A percentile compares a stretch with the other conserved stretches of the same genome.
phyloP scores from a whole-genome alignment of 2,329 filamentous ascomycete species.

The Microsporum audouinii region DNA sequence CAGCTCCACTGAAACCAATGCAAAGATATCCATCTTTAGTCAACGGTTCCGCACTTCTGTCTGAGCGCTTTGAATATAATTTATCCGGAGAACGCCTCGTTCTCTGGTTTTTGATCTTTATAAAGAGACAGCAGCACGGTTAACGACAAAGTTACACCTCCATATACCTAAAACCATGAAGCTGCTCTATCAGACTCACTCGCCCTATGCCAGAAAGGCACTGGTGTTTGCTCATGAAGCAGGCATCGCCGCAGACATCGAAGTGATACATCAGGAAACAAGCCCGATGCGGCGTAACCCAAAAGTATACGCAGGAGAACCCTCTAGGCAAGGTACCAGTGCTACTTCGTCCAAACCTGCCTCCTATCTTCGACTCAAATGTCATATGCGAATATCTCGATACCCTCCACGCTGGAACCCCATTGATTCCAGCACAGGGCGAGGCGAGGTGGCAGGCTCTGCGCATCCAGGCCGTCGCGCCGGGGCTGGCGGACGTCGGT shows the following conservation, averaged over 20 bases:
- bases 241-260: background rate
- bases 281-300: background rate
- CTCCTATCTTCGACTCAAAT: background rate
- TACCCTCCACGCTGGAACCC: background rate
- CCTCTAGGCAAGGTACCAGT: background rate
- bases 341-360: background rate
- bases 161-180: background rate
- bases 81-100: no score
- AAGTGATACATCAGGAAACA: background rate
- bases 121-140: background rate
- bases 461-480: background rate
- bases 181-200: background rate
- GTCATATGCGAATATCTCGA: background rate
- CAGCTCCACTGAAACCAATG: no score
- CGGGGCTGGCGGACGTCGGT: background rate
- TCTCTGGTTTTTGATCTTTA: no score
- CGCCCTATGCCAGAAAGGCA: background rate
- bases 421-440: background rate
- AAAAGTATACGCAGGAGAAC: background rate
- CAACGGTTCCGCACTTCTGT: no score
- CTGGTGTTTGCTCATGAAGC: background rate
- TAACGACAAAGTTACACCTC: background rate
- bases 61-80: no score
- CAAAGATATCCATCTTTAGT: no score
- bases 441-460: background rate